phyloP scores from a whole-genome alignment of 2,329 filamentous ascomycete species.

The Colletotrichum chlorophyti region DNA sequence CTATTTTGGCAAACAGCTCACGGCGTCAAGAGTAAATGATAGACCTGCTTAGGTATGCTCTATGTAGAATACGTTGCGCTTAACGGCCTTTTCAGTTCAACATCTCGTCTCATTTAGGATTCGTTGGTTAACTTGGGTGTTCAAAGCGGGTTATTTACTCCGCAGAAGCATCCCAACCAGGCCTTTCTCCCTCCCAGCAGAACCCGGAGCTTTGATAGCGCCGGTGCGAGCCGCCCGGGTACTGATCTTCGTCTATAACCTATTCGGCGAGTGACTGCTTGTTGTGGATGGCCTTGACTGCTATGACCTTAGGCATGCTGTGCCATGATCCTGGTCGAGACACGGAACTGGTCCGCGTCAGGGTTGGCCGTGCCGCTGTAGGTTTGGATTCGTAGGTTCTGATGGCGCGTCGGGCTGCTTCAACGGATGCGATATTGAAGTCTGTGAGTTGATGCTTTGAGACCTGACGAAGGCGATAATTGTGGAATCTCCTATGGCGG shows the following conservation, averaged over 20 bases:
- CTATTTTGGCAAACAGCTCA: no score
- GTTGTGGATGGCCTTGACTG: slow-evolving; percentile 60
- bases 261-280: slow-evolving; percentile 63
- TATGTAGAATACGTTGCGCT: no score
- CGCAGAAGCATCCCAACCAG: slow-evolving; percentile 60
- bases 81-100: no score
- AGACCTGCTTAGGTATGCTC: no score
- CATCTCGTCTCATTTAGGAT: no score
- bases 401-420: slow-evolving; percentile 52
- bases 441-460: slow-evolving; percentile 56
- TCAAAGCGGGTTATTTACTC: no score
- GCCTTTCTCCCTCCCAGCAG: slow-evolving; percentile 50
- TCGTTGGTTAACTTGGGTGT: no score
- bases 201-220: slow-evolving; percentile 51
- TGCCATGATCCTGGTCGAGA: slow-evolving; percentile 58
- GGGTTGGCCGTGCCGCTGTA: slow-evolving; percentile 58
- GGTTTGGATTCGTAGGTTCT: slow-evolving; percentile 49
- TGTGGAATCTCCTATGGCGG: no score
- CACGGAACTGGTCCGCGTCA: slow-evolving; percentile 55
- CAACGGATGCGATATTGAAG: slow-evolving; percentile 56
- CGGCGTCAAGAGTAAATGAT: no score
- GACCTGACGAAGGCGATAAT: no score
- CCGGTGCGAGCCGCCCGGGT: slow-evolving; percentile 55
- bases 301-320: slow-evolving; percentile 53
- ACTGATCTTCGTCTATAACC: slow-evolving; percentile 49